These are phyloP conservation scores for Coemansia linderi DNA, from an alignment of 371 early-diverging fungal species.

Conservation along the genomic window DNA sequence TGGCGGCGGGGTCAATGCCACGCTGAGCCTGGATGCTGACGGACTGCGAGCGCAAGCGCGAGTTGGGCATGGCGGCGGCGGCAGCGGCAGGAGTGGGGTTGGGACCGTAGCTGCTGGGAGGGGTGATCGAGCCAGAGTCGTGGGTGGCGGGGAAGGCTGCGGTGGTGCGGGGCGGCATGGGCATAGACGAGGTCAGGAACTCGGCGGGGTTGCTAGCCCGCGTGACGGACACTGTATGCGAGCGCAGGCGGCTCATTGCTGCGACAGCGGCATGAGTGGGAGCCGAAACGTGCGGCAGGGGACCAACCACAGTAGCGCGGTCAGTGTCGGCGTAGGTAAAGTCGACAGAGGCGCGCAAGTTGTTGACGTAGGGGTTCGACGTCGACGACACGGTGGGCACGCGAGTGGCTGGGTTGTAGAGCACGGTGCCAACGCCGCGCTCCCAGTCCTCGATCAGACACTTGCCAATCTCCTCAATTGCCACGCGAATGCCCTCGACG, in stretches of 20 bases:
- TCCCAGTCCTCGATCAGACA: constrained; percentile 72
- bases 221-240: constrained; percentile 60
- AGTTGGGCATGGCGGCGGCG: constrained; percentile 24
- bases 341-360: constrained; percentile 47
- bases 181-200: constrained; percentile 54
- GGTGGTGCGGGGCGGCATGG: constrained; percentile 48
- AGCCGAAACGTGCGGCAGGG: constrained; percentile 17
- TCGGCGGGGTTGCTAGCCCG: constrained; percentile 62
- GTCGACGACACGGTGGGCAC: constrained; percentile 54
- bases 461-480: constrained; percentile 76
- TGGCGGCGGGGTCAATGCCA: constrained; percentile 45
- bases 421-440: constrained; percentile 68
- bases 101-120: constrained; percentile 26
- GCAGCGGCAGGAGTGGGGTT: constrained; percentile 3
- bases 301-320: constrained; percentile 19
- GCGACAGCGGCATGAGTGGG: constrained; percentile 23
- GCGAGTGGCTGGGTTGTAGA: constrained; percentile 68
- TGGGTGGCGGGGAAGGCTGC: constrained; percentile 26
- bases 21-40: constrained; percentile 49
- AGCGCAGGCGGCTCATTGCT: constrained; percentile 50
- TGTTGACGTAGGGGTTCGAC: constrained; percentile 56
- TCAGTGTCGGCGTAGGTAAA: constrained; percentile 46
- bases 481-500: constrained; percentile 69
- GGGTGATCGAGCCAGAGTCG: constrained; percentile 29
- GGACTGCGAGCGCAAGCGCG: constrained; percentile 54